Percentiles rank a stretch among this genome's conserved stretches.
These are phyloP conservation scores for Cordyceps militaris DNA, from an alignment of 2,329 filamentous ascomycete genomes.

Conservation along the genomic window DNA sequence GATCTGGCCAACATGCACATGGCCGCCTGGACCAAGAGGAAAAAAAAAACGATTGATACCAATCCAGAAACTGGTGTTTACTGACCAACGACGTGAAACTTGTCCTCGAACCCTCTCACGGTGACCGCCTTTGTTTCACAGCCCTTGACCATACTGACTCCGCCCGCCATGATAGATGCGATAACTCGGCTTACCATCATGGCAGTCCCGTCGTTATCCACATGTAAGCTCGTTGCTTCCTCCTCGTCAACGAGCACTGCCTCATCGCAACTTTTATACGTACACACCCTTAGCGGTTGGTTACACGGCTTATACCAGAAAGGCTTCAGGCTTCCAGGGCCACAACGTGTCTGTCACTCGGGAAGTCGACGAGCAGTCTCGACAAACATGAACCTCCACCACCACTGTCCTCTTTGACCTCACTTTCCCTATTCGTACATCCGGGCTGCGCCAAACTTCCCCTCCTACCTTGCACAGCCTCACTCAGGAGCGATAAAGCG, in stretches of 20 bases:
- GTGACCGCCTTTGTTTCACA: background rate
- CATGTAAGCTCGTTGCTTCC: background rate
- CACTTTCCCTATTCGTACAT: background rate
- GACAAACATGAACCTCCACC: background rate
- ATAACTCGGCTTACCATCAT: background rate
- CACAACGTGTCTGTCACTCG: background rate
- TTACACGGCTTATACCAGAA: background rate
- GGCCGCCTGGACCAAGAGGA: background rate
- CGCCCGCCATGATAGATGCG: background rate
- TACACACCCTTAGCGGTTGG: background rate
- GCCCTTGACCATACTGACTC: background rate
- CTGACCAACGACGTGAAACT: background rate
- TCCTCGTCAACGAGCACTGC: background rate
- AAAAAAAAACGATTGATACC: background rate
- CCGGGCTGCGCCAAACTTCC: background rate
- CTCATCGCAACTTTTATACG: slow-evolving; percentile 1
- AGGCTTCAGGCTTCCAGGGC: background rate
- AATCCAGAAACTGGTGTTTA: background rate
- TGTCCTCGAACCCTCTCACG: background rate
- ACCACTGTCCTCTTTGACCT: background rate
- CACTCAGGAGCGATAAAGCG: background rate
- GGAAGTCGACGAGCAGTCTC: background rate
- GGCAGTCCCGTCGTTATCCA: background rate
- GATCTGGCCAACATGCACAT: background rate
- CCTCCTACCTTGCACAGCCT: slow-evolving; percentile 4